Evolutionary conservation across 768 basidiomycete species (phyloP).

Genomic region (Phanerochaete sordida): DNA sequence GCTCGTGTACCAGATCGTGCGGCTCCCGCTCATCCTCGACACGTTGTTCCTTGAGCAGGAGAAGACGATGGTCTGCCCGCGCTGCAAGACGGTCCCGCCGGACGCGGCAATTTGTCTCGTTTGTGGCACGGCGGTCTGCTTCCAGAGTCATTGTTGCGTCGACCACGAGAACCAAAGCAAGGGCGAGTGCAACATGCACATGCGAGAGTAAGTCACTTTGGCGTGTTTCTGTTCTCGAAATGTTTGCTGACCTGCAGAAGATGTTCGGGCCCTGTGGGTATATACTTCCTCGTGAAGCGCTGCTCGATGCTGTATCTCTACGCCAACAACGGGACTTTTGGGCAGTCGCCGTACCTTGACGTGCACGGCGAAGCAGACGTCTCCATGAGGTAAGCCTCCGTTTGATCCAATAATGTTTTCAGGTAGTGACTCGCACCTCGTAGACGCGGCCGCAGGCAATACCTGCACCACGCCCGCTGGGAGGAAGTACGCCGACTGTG

Average conservation of each 20-base stretch:
- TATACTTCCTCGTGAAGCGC: slow-evolving; percentile 90
- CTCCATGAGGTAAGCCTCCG: slow-evolving; percentile 86
- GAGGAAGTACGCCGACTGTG: slow-evolving; percentile 91
- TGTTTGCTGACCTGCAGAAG: slow-evolving; percentile 35
- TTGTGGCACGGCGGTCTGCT: slow-evolving; percentile 84
- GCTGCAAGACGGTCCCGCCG: slow-evolving; percentile 74
- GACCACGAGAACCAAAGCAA: slow-evolving; percentile 61
- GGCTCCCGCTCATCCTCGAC: slow-evolving; percentile 80
- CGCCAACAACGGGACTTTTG: slow-evolving; percentile 85
- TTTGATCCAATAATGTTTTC: too few species aligned
- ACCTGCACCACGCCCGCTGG: slow-evolving; percentile 78
- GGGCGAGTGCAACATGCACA: slow-evolving; percentile 96
- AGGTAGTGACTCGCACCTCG: too few species aligned
- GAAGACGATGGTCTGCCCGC: slow-evolving; percentile 66
- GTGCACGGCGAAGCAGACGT: slow-evolving; percentile 91
- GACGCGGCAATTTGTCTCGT: slow-evolving; percentile 91
- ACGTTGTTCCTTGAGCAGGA: slow-evolving; percentile 75
- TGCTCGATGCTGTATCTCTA: slow-evolving; percentile 90
- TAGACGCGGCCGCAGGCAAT: slow-evolving; percentile 88
- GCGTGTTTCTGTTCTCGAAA: not conserved
- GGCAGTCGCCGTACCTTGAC: slow-evolving; percentile 88
- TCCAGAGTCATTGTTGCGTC: slow-evolving; percentile 90
- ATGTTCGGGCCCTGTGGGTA: slow-evolving; percentile 84
- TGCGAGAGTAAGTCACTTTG: slow-evolving; percentile 78
- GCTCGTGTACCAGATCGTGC: slow-evolving; percentile 74